These are phyloP conservation scores for Pythium vanterpoolii DNA, from an alignment of 352 stramenopile species.

Conservation along the genomic window DNA sequence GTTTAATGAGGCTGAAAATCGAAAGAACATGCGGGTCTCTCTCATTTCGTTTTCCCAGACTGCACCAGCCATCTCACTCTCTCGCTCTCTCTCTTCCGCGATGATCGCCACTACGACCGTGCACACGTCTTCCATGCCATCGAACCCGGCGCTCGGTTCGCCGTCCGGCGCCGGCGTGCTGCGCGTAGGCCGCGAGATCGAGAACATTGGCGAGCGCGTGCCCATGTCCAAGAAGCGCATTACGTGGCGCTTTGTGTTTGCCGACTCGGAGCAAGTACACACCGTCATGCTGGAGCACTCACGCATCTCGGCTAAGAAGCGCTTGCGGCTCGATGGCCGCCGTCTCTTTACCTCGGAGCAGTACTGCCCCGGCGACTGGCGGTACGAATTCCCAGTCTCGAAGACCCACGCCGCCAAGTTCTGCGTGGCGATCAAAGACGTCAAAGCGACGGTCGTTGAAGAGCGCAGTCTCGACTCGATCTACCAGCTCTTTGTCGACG, in stretches of 20 bases:
- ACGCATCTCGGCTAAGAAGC: slow-evolving; percentile 80
- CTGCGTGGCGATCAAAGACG: slow-evolving; percentile 67
- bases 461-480: slow-evolving; percentile 62
- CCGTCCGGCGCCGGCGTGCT: slow-evolving; percentile 18
- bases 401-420: slow-evolving; percentile 37
- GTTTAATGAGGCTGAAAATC: not conserved
- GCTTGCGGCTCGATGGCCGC: slow-evolving; percentile 73
- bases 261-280: slow-evolving; percentile 70
- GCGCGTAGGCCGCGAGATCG: slow-evolving; percentile 63
- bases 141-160: not conserved
- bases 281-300: slow-evolving; percentile 85
- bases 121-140: not conserved
- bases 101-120: slow-evolving; percentile 13
- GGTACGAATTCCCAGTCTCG: slow-evolving; percentile 65
- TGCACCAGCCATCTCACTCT: too few relatives aligned
- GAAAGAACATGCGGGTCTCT: slow-evolving; percentile 3
- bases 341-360: slow-evolving; percentile 69
- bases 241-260: slow-evolving; percentile 82
- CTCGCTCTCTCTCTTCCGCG: not conserved
- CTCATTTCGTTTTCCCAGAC: too few relatives aligned
- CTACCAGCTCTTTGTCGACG: slow-evolving; percentile 70
- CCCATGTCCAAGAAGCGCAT: slow-evolving; percentile 83
- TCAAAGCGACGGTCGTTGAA: slow-evolving; percentile 69
- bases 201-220: slow-evolving; percentile 82
- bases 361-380: slow-evolving; percentile 68